Evolutionary conservation across 495 filamentous ascomycete species (phyloP), one percentile per base, ranked within the genome.

Genomic region (Xylaria nigripes): DNA sequence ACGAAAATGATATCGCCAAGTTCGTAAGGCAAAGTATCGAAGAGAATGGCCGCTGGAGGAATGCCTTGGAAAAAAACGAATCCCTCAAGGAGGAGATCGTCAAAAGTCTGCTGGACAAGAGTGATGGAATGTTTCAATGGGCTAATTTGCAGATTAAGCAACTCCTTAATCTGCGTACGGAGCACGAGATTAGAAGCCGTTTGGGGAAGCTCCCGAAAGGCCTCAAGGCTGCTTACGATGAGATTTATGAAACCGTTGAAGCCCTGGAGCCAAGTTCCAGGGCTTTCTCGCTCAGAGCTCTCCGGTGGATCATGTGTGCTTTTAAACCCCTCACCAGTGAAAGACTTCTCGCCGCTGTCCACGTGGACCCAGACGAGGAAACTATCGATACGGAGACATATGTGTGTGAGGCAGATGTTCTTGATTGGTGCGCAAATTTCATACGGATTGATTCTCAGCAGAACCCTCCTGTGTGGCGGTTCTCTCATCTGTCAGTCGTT

Each of bases 171-270:
- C 60, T 63, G 0, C 18, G 42, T 4, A 48, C 51, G 0, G 30
- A 48, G 41, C 7, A 38, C 15, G 60, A 56, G 24, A 63, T 71
- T 27, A 38, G 48, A 7, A 42, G 53, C 2, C 58, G 62, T 16
- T 53, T 71, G 13, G 61, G 64, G 13, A 71, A 65, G 45, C 59
- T 70, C 41, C 70, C 70, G 0, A 44, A 41, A 12, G 50, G 40
- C 44, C 65, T 73, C 1, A 48, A 64, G 21, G 57, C 43, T 1
- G 55, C 70, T 10, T 73, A 73, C 45, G 64, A 73, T 46, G 62
- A 68, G 47, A 65, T 68, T 2, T 68, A 58, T 41, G 43, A 61
- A 16, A 64, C 61, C 22, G 58, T 58, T 9, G 59, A 66, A 19
- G 12, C 1, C 21, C n/a, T 22, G n/a, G 6, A 42, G 2, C 6